A percentile compares a stretch with the other conserved stretches of the same genome.
Evolutionary conservation across 1,284 basidiomycete genomes (phyloP).

Genomic region (Ustilago bromivora): DNA sequence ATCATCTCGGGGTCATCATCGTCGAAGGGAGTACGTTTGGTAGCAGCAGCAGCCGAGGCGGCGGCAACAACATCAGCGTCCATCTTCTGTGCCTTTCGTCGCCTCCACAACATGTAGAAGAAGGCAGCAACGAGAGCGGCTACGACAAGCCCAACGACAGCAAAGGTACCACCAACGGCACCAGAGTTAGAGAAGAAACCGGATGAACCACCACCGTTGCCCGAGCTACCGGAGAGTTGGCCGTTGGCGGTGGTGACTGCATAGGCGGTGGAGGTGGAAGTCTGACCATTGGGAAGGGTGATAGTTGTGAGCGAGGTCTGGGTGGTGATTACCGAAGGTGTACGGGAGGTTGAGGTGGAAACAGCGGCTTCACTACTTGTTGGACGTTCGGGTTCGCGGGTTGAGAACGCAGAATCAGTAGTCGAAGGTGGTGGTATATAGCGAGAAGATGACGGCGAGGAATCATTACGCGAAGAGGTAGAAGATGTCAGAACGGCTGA

Average conservation of each 20-base stretch:
- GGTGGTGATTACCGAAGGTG: slow-evolving; percentile 41
- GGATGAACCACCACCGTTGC: slow-evolving; percentile 29
- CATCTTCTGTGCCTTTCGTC: slow-evolving; percentile 66
- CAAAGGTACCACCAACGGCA: slow-evolving; percentile 68
- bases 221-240: slow-evolving; percentile 29
- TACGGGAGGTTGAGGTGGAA: slow-evolving; percentile 32
- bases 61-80: slow-evolving; percentile 69
- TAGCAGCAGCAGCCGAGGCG: slow-evolving; percentile 67
- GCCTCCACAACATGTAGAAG: slow-evolving; percentile 62
- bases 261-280: slow-evolving; percentile 48
- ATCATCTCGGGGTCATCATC: slow-evolving; percentile 69
- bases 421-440: slow-evolving; percentile 4
- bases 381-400: slow-evolving; percentile 1
- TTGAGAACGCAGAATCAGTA: slow-evolving; percentile 8
- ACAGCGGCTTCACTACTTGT: slow-evolving; percentile 19
- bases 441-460: slow-evolving; percentile 11
- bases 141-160: slow-evolving; percentile 66
- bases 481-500: slow-evolving; percentile 41
- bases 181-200: slow-evolving; percentile 66
- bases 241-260: slow-evolving; percentile 52
- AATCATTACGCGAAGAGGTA: slow-evolving; percentile 17
- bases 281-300: slow-evolving; percentile 47
- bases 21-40: slow-evolving; percentile 67
- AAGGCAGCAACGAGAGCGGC: slow-evolving; percentile 54
- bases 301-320: slow-evolving; percentile 45